A percentile compares a stretch with the other conserved stretches of the same genome.
phyloP scores from a whole-genome alignment of 495 filamentous ascomycete genomes.

The Paragyromitra xinjiangensis region DNA sequence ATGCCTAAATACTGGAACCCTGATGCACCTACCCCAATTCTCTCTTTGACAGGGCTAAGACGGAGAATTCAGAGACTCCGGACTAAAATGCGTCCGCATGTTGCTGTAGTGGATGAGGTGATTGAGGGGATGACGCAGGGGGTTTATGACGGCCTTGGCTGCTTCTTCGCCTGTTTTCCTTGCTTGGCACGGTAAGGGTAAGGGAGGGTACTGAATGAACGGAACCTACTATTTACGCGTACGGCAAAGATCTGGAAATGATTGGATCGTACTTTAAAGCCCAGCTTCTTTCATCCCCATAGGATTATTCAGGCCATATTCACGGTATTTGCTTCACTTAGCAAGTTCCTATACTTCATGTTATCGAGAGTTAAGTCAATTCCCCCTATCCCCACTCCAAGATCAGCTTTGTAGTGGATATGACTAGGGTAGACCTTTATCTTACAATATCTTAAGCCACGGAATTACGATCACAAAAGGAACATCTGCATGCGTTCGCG shows the following conservation, averaged over 20 bases:
- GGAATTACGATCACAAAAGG: too few species aligned
- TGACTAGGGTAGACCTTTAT: too few species aligned
- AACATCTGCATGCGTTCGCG: too few species aligned
- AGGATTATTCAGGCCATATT: neutral
- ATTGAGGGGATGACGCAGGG: conserved; percentile 11
- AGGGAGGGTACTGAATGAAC: neutral
- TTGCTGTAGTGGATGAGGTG: neutral
- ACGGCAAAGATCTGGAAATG: neutral
- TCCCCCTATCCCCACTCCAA: too few species aligned
- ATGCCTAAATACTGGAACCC: conserved; percentile 20
- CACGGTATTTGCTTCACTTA: neutral
- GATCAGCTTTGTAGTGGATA: too few species aligned
- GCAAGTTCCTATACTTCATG: too few species aligned
- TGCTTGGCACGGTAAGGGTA: neutral
- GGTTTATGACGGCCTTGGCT: conserved; percentile 19
- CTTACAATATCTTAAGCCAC: too few species aligned
- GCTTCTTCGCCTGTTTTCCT: neutral
- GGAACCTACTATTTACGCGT: neutral
- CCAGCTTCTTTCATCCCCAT: too few species aligned
- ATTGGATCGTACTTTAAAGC: too few species aligned
- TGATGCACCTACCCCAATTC: conserved; percentile 8
- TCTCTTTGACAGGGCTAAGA: conserved; percentile 17
- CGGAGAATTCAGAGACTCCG: neutral
- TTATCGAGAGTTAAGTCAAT: too few species aligned
- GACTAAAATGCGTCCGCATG: neutral